Base-by-base conservation (phyloP, 805 yeast species). In the Kluyveromyces wickerhamii region DNA sequence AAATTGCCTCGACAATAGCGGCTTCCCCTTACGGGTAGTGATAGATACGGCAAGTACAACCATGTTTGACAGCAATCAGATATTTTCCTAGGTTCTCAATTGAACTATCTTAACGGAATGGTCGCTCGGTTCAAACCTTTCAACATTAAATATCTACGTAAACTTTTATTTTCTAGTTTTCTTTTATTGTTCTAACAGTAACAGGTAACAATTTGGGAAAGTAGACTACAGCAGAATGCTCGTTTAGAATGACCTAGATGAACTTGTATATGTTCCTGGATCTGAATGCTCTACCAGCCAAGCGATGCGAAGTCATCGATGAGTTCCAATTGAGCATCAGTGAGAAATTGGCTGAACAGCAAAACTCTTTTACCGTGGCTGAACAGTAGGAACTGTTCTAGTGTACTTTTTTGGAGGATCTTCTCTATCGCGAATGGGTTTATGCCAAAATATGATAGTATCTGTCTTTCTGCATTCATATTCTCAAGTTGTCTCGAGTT, bases 1-100 rank as follows among this genome's bases (percentile, higher is more conserved):
- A 65, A 89, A 92, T 64, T 87, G 97, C 54, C 99, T 77, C 17
- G 96, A 84, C 32, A 92, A 66, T 47, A 92, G 74, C 16, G 96
- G 84, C 51, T 87, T 89, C 39, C 98, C 98, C 39, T 86, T 80
- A 50, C 88, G 85, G 27, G 95, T 80, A 60, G 96, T 84, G 49
- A 92, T 83, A 27, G 96, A 83, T 31, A 95, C 96, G 35, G 98
- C 95, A 56, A 89, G 68, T 35, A 83, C 86, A 42, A 75, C 88
- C 94, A 67, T 67, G 22, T 25, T 16, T n/a, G n/a, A n/a, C n/a
- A n/a, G n/a, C n/a, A n/a, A n/a, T n/a, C n/a, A n/a, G n/a, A n/a
- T n/a, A n/a, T n/a, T n/a, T n/a, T n/a, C n/a, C n/a, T n/a, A n/a
- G n/a, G n/a, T n/a, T n/a, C n/a, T n/a, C n/a, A n/a, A n/a, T n/a